phyloP scores from a whole-genome alignment of 306 rosid genomes.

The Styphnolobium japonicum region DNA sequence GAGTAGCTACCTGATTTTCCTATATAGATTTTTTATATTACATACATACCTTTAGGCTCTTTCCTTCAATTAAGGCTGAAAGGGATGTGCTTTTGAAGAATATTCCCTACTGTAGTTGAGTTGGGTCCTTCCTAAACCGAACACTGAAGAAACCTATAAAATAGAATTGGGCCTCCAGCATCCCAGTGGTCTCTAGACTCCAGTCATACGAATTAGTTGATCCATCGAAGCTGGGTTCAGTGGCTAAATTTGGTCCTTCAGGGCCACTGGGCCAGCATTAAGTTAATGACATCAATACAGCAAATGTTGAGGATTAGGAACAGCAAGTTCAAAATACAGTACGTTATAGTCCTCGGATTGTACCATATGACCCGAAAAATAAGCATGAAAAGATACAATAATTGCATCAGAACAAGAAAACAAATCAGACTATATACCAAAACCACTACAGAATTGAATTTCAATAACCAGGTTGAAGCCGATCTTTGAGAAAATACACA shows the following conservation, averaged over 20 bases:
- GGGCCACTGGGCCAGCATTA: background rate
- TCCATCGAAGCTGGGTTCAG: background rate
- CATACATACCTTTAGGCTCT: background rate
- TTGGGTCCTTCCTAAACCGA: constrained; percentile 5
- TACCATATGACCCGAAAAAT: background rate
- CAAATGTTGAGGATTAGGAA: background rate
- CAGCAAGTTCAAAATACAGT: background rate
- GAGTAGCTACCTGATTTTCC: background rate
- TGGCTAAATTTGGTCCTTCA: background rate
- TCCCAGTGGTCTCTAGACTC: background rate
- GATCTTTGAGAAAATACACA: background rate
- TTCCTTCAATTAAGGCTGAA: constrained; percentile 41
- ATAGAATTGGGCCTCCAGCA: background rate
- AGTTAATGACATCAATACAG: background rate
- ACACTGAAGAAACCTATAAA: constrained; percentile 18
- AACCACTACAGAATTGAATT: constrained; percentile 2
- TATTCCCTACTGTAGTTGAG: constrained; percentile 17
- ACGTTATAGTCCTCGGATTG: background rate
- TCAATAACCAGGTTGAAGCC: background rate
- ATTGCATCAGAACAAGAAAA: background rate
- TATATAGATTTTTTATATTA: background rate
- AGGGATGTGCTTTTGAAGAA: constrained; percentile 11
- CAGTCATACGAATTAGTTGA: background rate
- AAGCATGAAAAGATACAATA: background rate
- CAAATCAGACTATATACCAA: background rate